Evolutionary conservation across 345 rosid species (phyloP), one percentile per base, ranked within the genome.

Genomic region (Camelina hispida): DNA sequence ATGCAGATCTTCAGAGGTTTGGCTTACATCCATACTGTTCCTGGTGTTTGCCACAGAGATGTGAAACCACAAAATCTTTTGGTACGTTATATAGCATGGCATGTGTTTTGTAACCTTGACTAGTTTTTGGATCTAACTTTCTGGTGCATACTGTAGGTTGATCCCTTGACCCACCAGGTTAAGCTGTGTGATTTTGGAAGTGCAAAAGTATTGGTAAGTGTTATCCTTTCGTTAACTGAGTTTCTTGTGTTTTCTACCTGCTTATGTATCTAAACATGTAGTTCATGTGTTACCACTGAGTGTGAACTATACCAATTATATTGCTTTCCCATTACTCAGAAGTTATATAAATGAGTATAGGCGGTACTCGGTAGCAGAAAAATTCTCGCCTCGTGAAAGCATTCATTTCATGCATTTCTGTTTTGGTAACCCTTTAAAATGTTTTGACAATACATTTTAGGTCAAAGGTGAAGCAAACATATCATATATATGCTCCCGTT

Each of bases 21-120:
- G 61, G 78, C 78, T 67, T 93, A 89, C 79, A 89, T 93, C 78
- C 98, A 91, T 71, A 78, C 83, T 40, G 87, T 86, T 56, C 86
- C 90, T 62, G 93, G 91, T 66, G 91, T 93, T 71, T 93, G 97
- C 70, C 98, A 93, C 78, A 86, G 97, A 72, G 98, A 93, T 79
- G 81, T 93, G 75, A 93, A 93, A 72, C 98, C 98, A 42, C 98
- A 93, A 85, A 93, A 91, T 78, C 87, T 93, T 38, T 78, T 93
- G 96, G 97, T 93, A 85, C 22, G 81, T 51, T 37, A 12, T 55
- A 32, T 69, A 15, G 8, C 46, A 52, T 62, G 38, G 20, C 22
- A 16, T 52, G 30, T 59, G 47, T 64, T 35, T 44, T 46, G 52
- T 58, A 42, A 43, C 22, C 16, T 62, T 62, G 16, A 62, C 43